These are phyloP conservation scores for Alopecurus myosuroides DNA, from an alignment of 176 grass and related monocot genomes.

Conservation along the genomic window DNA sequence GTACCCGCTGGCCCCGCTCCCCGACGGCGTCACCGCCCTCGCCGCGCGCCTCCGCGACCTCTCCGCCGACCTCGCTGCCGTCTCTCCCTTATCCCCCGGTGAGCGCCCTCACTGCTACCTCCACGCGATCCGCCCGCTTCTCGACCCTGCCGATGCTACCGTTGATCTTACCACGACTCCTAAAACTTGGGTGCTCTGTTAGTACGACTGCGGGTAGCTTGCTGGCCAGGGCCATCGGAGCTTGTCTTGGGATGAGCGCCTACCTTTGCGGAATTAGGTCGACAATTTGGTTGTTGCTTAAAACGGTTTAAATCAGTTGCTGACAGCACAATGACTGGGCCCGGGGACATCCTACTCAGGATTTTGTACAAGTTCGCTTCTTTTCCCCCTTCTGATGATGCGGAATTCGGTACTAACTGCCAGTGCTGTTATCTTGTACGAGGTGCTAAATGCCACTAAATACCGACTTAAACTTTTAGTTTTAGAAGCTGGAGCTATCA, in stretches of 20 bases:
- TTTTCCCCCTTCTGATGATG: background rate
- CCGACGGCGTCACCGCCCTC: slow-evolving; percentile 39
- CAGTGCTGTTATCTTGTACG: background rate
- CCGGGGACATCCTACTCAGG: background rate
- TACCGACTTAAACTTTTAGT: background rate
- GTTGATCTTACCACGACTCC: background rate
- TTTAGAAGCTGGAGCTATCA: background rate
- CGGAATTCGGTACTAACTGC: background rate
- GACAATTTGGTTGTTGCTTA: background rate
- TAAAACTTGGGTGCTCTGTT: too few species aligned
- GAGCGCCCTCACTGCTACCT: background rate
- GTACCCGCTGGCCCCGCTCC: slow-evolving; percentile 47
- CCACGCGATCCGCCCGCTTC: background rate
- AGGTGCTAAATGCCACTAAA: background rate
- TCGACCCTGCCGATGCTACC: background rate
- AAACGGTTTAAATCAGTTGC: background rate
- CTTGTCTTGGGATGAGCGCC: background rate
- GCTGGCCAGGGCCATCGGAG: background rate
- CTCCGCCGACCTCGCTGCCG: slow-evolving; percentile 43
- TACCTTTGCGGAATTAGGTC: background rate
- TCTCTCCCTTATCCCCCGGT: slow-evolving; percentile 42
- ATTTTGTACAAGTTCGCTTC: background rate
- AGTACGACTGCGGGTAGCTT: background rate
- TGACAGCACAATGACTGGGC: background rate
- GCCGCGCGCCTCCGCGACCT: slow-evolving; percentile 47